Conservation (phyloP, 495 filamentous ascomycete genomes). For the Aspergillus indologenus region DNA sequence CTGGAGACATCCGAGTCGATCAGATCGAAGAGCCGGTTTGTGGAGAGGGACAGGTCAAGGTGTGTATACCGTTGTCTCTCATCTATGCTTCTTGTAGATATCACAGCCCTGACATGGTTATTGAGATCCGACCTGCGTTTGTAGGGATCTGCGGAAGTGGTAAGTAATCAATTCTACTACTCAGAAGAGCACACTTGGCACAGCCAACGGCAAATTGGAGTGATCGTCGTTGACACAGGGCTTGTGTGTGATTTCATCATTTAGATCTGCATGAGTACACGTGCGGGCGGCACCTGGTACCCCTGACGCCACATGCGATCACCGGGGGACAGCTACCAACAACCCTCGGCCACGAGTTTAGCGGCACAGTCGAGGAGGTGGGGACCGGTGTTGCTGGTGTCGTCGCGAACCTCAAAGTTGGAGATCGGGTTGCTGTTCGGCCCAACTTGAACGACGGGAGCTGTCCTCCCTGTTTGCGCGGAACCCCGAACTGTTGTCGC, state of each 20-base stretch:
- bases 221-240: too few relatives aligned
- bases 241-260: too few relatives aligned
- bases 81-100: too few relatives aligned
- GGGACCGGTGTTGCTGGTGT: constrained; percentile 34
- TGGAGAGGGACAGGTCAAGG: constrained; percentile 40
- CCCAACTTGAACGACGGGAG: constrained; percentile 59
- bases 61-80: constrained; percentile 19
- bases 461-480: constrained; percentile 50
- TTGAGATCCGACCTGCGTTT: constrained; percentile 37
- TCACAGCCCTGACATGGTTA: too few relatives aligned
- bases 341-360: constrained; percentile 63
- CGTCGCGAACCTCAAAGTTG: constrained; percentile 48
- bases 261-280: constrained; percentile 62
- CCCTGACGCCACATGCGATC: constrained; percentile 54
- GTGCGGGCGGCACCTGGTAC: constrained; percentile 53
- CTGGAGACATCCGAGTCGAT: constrained; percentile 39
- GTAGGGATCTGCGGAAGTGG: constrained; percentile 38
- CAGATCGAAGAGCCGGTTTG: constrained; percentile 40
- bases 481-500: constrained; percentile 54
- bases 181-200: too few relatives aligned
- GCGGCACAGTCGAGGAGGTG: constrained; percentile 56
- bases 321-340: constrained; percentile 55
- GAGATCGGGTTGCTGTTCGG: constrained; percentile 55
- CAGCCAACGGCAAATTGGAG: too few relatives aligned
- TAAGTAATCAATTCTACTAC: constrained; percentile 12